These are phyloP conservation scores for Eucalyptus cladocalyx DNA, from an alignment of 345 rosid genomes.

Conservation along the genomic window DNA sequence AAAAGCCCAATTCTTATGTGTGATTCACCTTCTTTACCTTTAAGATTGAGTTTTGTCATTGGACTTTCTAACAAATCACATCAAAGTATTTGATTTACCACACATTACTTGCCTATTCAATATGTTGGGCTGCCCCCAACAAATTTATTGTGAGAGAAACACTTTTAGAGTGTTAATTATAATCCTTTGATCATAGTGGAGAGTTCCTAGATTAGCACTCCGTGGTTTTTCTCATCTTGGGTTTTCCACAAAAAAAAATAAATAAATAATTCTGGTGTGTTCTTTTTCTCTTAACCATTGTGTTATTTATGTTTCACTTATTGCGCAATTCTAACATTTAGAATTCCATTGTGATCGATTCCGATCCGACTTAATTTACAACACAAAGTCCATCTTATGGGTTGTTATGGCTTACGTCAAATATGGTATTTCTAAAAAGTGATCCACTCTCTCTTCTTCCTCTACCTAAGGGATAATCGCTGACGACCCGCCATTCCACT, in stretches of 20 bases:
- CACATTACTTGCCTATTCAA: background rate
- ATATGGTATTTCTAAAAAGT: background rate
- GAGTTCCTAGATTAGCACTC: too few species aligned
- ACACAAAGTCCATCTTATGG: background rate
- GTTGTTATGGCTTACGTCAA: background rate
- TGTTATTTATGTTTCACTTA: too few species aligned
- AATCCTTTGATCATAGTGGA: too few species aligned
- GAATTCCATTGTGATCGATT: rapidly evolving
- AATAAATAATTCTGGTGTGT: too few species aligned
- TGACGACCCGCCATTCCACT: rapidly evolving
- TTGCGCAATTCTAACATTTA: too few species aligned
- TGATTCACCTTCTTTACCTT: background rate
- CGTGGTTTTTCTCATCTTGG: too few species aligned
- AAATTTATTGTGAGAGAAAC: too few species aligned
- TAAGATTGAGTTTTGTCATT: background rate
- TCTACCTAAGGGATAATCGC: background rate
- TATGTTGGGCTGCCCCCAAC: too few species aligned
- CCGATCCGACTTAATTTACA: too few species aligned
- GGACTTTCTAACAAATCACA: background rate
- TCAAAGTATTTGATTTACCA: background rate
- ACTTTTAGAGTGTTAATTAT: too few species aligned
- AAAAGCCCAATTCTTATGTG: background rate
- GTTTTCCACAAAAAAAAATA: too few species aligned
- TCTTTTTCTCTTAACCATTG: too few species aligned
- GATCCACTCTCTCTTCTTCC: background rate